These are phyloP conservation scores for Syzygium oleosum DNA, from an alignment of 345 rosid genomes.

Conservation along the genomic window DNA sequence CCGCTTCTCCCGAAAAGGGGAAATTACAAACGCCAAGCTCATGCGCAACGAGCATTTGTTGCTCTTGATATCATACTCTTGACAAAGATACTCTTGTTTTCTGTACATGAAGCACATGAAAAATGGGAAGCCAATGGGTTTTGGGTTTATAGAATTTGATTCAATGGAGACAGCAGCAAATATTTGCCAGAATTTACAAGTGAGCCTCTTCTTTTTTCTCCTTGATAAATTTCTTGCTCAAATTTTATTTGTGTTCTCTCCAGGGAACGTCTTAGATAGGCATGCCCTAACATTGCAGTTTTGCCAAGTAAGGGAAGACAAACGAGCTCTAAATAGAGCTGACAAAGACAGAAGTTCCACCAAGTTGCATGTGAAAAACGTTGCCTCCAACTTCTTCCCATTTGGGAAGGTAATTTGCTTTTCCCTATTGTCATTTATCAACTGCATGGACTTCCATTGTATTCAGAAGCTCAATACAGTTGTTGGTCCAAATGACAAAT, in stretches of 20 bases:
- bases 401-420: slow-evolving; percentile 24
- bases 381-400: too few species aligned
- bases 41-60: too few species aligned
- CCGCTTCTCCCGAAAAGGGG: too few species aligned
- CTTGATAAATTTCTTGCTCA: not conserved
- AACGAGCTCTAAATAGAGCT: too few species aligned
- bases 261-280: slow-evolving; percentile 87
- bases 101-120: slow-evolving; percentile 69
- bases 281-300: slow-evolving; percentile 81
- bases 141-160: slow-evolving; percentile 87
- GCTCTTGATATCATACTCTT: too few species aligned
- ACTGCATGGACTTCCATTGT: not conserved
- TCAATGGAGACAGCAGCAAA: slow-evolving; percentile 65
- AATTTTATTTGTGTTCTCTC: not conserved
- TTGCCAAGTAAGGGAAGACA: slow-evolving; percentile 7
- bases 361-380: too few species aligned
- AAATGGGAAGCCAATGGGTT: slow-evolving; percentile 86
- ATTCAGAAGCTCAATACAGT: not conserved
- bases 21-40: too few species aligned
- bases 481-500: not conserved
- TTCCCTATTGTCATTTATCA: not conserved
- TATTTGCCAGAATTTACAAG: slow-evolving; percentile 66
- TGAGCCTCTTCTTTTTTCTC: slow-evolving; percentile 3
- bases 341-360: too few species aligned
- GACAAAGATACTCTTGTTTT: not conserved